These are phyloP conservation scores for Pouteria campechiana DNA, from an alignment of 179 eudicot genomes.

Conservation along the genomic window DNA sequence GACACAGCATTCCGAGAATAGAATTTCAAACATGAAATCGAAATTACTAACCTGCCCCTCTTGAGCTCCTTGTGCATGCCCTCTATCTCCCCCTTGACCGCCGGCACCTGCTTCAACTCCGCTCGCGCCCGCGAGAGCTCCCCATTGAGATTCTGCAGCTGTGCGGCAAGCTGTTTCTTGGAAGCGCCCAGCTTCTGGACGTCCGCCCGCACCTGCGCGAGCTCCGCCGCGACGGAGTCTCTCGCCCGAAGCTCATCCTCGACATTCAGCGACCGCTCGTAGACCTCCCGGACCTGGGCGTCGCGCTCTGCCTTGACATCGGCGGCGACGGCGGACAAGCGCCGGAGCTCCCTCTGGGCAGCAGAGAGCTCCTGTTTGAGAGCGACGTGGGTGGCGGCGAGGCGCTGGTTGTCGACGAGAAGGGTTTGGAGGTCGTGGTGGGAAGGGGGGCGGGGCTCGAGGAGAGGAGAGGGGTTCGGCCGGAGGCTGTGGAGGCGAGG, in stretches of 20 bases:
- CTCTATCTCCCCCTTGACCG: constrained; percentile 43
- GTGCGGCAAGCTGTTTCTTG: constrained; percentile 23
- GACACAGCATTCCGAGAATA: too few species aligned
- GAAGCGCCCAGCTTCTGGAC: constrained; percentile 25
- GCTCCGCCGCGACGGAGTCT: constrained; percentile 24
- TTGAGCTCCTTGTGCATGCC: constrained; percentile 38
- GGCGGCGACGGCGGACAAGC: constrained; percentile 29
- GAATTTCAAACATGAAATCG: too few species aligned
- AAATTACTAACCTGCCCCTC: constrained; percentile 74
- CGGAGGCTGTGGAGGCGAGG: constrained; percentile 11
- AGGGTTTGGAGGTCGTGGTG: constrained; percentile 55
- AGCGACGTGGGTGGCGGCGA: constrained; percentile 51
- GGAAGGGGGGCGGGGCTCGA: constrained; percentile 25
- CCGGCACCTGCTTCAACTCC: constrained; percentile 25
- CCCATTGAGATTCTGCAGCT: constrained; percentile 23
- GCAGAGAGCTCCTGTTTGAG: constrained; percentile 60
- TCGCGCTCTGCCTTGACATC: constrained; percentile 39
- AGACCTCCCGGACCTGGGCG: constrained; percentile 43
- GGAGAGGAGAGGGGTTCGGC: constrained; percentile 6
- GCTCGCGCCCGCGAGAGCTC: constrained; percentile 21
- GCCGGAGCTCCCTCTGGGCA: constrained; percentile 42
- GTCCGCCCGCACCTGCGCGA: constrained; percentile 32
- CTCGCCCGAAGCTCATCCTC: constrained; percentile 36
- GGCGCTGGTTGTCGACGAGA: constrained; percentile 45
- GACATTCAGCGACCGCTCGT: constrained; percentile 30